Evolutionary conservation across 2,329 filamentous ascomycete species (phyloP).

Genomic region (Alternaria conjuncta): DNA sequence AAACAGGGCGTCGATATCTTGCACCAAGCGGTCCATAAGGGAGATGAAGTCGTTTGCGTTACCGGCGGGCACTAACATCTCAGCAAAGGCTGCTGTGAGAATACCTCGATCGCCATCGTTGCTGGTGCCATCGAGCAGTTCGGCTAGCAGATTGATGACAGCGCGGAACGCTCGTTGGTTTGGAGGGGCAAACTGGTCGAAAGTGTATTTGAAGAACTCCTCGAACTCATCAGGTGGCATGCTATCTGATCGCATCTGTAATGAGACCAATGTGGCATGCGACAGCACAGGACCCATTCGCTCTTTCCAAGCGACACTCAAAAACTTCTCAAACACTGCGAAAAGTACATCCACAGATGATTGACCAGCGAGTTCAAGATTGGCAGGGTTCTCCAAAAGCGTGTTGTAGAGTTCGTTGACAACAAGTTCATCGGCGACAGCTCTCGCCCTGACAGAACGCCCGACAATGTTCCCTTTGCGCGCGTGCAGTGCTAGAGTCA

Average conservation of each 20-base stretch:
- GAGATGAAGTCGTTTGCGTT: constrained; percentile 85
- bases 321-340: constrained; percentile 90
- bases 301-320: constrained; percentile 85
- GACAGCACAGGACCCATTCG: constrained; percentile 87
- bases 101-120: constrained; percentile 92
- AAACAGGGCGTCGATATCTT: constrained; percentile 89
- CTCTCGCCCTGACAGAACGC: constrained; percentile 73
- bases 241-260: constrained; percentile 71
- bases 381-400: constrained; percentile 81
- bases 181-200: constrained; percentile 62
- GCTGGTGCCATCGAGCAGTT: constrained; percentile 85
- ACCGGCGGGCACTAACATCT: constrained; percentile 79
- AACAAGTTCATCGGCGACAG: constrained; percentile 73
- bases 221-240: constrained; percentile 74
- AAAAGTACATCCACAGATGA: constrained; percentile 84
- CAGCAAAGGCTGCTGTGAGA: constrained; percentile 85
- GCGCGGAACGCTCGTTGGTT: constrained; percentile 79
- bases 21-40: constrained; percentile 83
- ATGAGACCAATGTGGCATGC: constrained; percentile 69
- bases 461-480: constrained; percentile 88
- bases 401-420: constrained; percentile 92
- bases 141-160: constrained; percentile 83
- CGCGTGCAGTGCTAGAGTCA: constrained; percentile 80
- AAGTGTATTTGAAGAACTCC: constrained; percentile 61
- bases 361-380: constrained; percentile 76